Evolutionary conservation across 2,329 filamentous ascomycete species (phyloP), one percentile per base, ranked within the genome.

Genomic region (Akanthomyces uredinophilus): DNA sequence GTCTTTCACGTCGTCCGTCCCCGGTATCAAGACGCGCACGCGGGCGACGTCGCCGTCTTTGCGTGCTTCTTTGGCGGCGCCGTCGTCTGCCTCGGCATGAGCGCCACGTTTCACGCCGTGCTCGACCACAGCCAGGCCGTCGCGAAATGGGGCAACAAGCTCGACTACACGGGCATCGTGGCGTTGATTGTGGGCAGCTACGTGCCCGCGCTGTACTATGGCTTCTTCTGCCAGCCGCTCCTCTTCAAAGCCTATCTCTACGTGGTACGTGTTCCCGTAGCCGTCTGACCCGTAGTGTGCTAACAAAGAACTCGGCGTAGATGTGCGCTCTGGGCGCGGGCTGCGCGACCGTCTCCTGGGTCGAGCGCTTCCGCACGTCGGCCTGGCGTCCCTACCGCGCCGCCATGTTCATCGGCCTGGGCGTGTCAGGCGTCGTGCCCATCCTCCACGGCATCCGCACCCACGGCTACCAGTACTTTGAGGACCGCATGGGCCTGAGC

Each of bases 161-260:
- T 98, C 62, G 95, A 99, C 73, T 98, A 99, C 73, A 85, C 94
- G 5, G 95, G 95, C 7, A 99, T 99, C 68, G 91, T 98, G 35
- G 85, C 88, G 54, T 78, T 99, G 67, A 98, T 98, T 63, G 90
- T 94, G 67, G 95, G 95, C 7, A 94, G 89, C 72, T 96, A 94
- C 71, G 85, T 98, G 51, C 93, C 95, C 2, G 89, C 90, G 55
- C 75, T 99, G 63, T 95, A 91, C 74, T 96, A 96, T 74, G 92
- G 89, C 4, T 92, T 96, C 73, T 91, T 85, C 69, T 92, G 88
- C 70, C 78, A 87, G 65, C 84, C 86, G 3, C 69, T 73, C 8
- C 73, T 94, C 69, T 86, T 92, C 77, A 80, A 78, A 49, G 72
- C 83, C 3, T 98, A 98, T 73, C 87, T 93, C 78, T 83, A 79